Conservation (phyloP, 192 early-diverging fungal genomes). For the Gamsiella multidivaricata region DNA sequence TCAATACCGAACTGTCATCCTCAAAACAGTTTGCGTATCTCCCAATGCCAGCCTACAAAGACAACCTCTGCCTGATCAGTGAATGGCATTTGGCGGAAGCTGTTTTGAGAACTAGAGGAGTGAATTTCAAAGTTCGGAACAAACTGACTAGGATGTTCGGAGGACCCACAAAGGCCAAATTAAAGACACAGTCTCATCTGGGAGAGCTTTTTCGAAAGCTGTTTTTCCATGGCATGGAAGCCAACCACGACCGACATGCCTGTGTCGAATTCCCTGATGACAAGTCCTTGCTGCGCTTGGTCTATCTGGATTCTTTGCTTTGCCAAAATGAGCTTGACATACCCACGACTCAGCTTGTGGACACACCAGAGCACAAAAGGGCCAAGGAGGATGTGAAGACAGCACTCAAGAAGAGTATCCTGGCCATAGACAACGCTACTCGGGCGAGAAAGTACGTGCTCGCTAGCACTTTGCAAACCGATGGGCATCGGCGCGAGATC, state of each 20-base stretch:
- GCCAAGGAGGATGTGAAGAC: neutral
- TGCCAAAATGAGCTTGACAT: no score
- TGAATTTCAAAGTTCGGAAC: neutral
- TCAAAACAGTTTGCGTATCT: neutral
- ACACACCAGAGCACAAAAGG: no score
- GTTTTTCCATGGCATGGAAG: neutral
- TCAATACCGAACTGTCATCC: neutral
- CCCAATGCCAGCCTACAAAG: neutral
- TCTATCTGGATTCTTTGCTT: no score
- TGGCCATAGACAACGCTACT: neutral
- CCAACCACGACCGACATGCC: neutral
- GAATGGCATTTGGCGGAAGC: neutral
- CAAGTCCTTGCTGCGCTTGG: no score
- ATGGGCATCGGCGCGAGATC: constrained; percentile 1
- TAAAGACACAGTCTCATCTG: neutral
- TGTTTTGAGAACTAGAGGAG: neutral
- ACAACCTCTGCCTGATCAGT: neutral
- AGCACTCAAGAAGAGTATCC: neutral
- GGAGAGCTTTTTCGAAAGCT: neutral
- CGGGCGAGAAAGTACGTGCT: constrained; percentile 6
- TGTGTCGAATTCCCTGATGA: no score
- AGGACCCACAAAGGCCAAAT: neutral
- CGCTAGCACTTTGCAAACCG: neutral
- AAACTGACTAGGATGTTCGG: neutral
- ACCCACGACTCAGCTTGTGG: no score